Base-by-base conservation (phyloP, 2,329 filamentous ascomycete genomes). In the Fusarium camptoceras region DNA sequence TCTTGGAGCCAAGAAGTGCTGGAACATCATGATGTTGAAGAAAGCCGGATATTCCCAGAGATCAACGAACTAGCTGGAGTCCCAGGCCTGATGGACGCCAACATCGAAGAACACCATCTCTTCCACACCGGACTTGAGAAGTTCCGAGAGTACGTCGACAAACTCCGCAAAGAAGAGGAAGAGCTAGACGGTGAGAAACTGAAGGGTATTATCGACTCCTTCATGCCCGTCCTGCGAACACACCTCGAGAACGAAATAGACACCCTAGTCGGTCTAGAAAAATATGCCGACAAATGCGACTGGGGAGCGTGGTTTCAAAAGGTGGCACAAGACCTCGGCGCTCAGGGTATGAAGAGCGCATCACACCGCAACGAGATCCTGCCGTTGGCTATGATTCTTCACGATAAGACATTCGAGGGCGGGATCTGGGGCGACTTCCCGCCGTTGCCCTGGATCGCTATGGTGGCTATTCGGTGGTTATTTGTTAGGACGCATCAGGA, bases 181-280 rank as follows among this genome's bases (percentile, higher is more conserved):
- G 55, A 72, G 20, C 80, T 78, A 42, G 75, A 79, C 53, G 81
- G 79, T 1, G 43, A 62, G 2, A 78, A 72, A 50, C 59, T 74
- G 11, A 49, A 46, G 18, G 15, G 25, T n/a, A 73, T 74, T 4
- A 71, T 74, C 25, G 67, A 74, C 43, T 67, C 67, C 11, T 74
- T 84, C 53, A 80, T 76, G 37, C 71, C 75, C 1, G 64, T 67
- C 6, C 66, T 84, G 56, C 67, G 70, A 39, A 54, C 74, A 37
- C 83, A 84, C 64, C 70, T 84, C 14, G 66, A 64, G 5, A 77
- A 81, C 9, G 82, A 84, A 66, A 80, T 84, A 44, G 70, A 73
- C 34, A 77, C 77, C 41, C 76, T 84, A 18, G 50, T 80, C 41
- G 73, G 51, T 2, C 69, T 83, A 18, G 70, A 73, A 9, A 71